A percentile compares a stretch with the other conserved stretches of the same genome.
Conservation (phyloP, 2,329 filamentous ascomycete species). For the Penicillium concentricum region DNA sequence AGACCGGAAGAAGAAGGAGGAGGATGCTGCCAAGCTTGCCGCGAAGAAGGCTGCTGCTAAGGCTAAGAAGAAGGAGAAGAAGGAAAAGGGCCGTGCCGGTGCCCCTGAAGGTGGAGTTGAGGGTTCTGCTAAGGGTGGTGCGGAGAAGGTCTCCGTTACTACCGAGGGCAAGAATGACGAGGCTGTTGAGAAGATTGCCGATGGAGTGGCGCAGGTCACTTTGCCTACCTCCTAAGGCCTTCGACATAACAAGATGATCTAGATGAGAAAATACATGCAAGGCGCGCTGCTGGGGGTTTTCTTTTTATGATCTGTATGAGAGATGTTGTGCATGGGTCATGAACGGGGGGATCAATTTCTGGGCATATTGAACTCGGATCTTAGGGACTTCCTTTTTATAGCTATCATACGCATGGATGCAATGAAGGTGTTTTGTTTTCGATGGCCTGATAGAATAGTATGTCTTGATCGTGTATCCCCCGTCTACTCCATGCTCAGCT, state of each 20-base stretch:
- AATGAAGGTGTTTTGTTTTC: conserved; percentile 4
- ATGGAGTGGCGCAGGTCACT: conserved; percentile 45
- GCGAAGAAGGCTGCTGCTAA: conserved; percentile 41
- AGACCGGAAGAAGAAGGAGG: conserved; percentile 68
- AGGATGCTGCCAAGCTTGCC: conserved; percentile 42
- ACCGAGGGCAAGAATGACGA: conserved; percentile 31
- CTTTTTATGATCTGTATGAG: conserved; percentile 1
- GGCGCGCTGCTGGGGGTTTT: conserved; percentile 1
- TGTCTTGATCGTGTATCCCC: not conserved
- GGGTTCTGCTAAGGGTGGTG: conserved; percentile 36
- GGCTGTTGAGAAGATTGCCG: conserved; percentile 40
- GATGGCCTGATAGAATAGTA: not conserved
- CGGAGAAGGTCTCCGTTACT: conserved; percentile 25
- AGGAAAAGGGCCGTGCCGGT: conserved; percentile 33
- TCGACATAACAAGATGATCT: not conserved
- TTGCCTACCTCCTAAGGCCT: conserved; percentile 35
- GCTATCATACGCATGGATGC: conserved; percentile 6
- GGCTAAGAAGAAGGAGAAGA: conserved; percentile 35
- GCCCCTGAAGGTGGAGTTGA: conserved; percentile 34
- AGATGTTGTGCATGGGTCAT: conserved; percentile 8
- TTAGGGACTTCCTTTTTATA: conserved; percentile 1
- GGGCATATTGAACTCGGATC: conserved; percentile 1
- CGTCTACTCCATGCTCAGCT: not conserved
- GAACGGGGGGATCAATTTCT: conserved; percentile 2
- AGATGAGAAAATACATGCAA: not conserved